These are phyloP conservation scores for Cystoisospora suis DNA, from an alignment of 169 alveolate genomes.

Conservation along the genomic window DNA sequence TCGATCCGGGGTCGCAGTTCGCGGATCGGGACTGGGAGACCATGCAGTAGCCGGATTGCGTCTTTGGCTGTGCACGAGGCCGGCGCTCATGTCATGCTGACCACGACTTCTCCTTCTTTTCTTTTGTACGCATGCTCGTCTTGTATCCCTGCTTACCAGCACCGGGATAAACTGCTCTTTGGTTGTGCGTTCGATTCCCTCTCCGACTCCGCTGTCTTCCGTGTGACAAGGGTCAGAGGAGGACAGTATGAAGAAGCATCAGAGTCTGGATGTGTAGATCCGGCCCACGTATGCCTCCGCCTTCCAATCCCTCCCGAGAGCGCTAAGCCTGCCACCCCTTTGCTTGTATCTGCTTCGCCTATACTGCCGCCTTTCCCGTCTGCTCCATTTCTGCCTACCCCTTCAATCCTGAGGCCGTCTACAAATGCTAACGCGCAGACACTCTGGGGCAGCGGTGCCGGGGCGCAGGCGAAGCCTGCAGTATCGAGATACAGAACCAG, in stretches of 20 bases:
- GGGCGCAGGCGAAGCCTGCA: not conserved
- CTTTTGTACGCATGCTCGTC: not conserved
- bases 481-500: not conserved
- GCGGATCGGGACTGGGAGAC: not conserved
- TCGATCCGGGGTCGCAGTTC: not conserved
- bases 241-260: too few relatives aligned
- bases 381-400: slow-evolving; percentile 8
- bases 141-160: slow-evolving; percentile 3
- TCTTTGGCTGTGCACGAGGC: slow-evolving; percentile 27
- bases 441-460: not conserved
- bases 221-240: too few relatives aligned
- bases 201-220: not conserved
- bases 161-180: not conserved
- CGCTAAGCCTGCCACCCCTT: slow-evolving; percentile 20
- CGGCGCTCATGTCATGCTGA: not conserved
- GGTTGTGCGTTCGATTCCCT: not conserved
- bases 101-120: slow-evolving; percentile 21
- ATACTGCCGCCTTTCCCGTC: not conserved
- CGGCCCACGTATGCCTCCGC: too few relatives aligned
- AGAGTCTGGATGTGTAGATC: too few relatives aligned
- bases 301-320: not conserved
- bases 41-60: slow-evolving; percentile 2
- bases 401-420: not conserved
- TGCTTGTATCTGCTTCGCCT: slow-evolving; percentile 1
- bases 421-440: not conserved